phyloP scores from a whole-genome alignment of 805 yeast genomes.

The Yarrowia sp. region DNA sequence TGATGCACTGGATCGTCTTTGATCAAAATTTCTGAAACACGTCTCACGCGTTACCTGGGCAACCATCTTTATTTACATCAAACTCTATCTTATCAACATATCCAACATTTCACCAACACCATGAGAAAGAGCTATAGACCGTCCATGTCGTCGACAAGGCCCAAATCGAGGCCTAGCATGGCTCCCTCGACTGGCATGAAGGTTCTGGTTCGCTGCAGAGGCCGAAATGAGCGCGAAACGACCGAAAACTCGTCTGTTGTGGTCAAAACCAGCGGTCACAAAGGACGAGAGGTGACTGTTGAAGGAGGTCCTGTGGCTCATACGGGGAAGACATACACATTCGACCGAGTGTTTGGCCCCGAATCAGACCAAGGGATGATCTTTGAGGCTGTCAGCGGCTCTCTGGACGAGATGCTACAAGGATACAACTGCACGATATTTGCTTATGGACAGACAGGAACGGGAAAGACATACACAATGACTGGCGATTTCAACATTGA shows the following conservation, averaged over 20 bases:
- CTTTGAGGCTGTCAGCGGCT: constrained; percentile 45
- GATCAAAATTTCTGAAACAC: no score
- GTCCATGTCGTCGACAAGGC: constrained; percentile 7
- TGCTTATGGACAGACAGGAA: constrained; percentile 94
- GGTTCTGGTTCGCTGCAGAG: constrained; percentile 62
- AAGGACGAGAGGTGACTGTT: neutral
- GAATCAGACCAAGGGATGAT: constrained; percentile 55
- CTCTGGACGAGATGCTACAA: constrained; percentile 58
- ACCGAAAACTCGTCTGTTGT: constrained; percentile 57
- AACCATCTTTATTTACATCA: constrained; percentile 22
- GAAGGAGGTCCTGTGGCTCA: constrained; percentile 22
- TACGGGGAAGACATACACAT: constrained; percentile 45
- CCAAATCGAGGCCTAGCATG: neutral
- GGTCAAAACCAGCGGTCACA: constrained; percentile 36
- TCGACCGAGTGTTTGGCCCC: constrained; percentile 60
- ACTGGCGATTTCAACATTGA: constrained; percentile 6
- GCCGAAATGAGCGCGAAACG: constrained; percentile 56
- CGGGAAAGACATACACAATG: constrained; percentile 89
- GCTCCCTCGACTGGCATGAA: constrained; percentile 11
- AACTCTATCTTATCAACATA: constrained; percentile 5
- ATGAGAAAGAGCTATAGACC: constrained; percentile 21
- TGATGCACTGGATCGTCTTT: no score
- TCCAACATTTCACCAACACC: neutral
- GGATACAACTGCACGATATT: constrained; percentile 76
- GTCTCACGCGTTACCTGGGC: constrained; percentile 19